Evolutionary conservation across 768 basidiomycete genomes (phyloP).

Genomic region (Tylopilus felleus): DNA sequence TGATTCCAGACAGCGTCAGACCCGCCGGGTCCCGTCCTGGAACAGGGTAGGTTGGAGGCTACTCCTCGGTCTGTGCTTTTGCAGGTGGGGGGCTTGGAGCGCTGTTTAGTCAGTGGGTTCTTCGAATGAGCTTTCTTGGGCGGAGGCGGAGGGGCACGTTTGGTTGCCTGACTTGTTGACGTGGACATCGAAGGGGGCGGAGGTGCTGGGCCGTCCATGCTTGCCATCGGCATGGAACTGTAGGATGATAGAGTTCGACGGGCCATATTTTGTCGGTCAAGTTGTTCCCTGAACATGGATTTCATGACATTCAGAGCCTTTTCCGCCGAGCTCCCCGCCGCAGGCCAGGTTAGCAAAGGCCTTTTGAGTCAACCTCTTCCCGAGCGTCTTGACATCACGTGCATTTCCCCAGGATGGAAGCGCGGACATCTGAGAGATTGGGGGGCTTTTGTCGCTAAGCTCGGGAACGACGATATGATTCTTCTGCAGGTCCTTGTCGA

Average conservation of each 20-base stretch:
- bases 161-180: conserved; percentile 18
- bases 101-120: neutral
- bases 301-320: conserved; percentile 31
- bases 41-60: conserved; percentile 3
- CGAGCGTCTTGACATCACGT: conserved; percentile 55
- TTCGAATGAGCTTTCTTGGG: conserved; percentile 7
- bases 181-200: conserved; percentile 21
- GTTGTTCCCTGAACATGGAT: conserved; percentile 22
- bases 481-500: conserved; percentile 47
- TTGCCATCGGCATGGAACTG: conserved; percentile 18
- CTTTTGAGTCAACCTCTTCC: conserved; percentile 43
- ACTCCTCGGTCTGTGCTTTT: neutral
- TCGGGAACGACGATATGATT: conserved; percentile 37
- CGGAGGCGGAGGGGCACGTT: conserved; percentile 20
- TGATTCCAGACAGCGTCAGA: conserved; percentile 51
- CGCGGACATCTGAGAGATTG: conserved; percentile 39
- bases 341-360: conserved; percentile 34
- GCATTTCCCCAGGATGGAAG: conserved; percentile 68
- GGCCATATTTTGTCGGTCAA: conserved; percentile 17
- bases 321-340: conserved; percentile 21
- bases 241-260: neutral
- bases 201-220: conserved; percentile 17
- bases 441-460: conserved; percentile 21
- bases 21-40: conserved; percentile 50
- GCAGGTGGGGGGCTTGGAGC: neutral